phyloP scores from a whole-genome alignment of 1,284 basidiomycete species.

The Melanopsichium pennsylvanicum region DNA sequence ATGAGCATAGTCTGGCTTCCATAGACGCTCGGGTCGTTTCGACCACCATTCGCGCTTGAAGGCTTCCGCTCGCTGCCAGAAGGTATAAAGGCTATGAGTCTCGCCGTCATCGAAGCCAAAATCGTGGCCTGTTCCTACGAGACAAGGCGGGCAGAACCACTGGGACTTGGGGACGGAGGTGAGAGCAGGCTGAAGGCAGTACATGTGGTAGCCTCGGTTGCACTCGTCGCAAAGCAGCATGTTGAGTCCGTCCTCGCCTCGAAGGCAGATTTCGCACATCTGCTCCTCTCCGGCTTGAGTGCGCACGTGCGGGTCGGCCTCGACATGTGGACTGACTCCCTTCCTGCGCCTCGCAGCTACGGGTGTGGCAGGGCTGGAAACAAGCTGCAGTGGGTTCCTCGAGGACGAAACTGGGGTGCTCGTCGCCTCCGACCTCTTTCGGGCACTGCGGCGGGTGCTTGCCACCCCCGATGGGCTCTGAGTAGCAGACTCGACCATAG shows the following conservation, averaged over 20 bases:
- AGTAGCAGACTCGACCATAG: conserved; percentile 6
- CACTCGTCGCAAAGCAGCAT: conserved; percentile 97
- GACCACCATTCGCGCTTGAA: conserved; percentile 79
- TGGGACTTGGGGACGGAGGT: conserved; percentile 84
- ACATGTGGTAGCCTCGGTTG: conserved; percentile 93
- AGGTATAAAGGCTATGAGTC: conserved; percentile 89
- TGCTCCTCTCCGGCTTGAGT: conserved; percentile 33
- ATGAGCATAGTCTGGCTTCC: conserved; percentile 17
- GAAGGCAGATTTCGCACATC: conserved; percentile 71
- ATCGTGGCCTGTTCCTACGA: conserved; percentile 93
- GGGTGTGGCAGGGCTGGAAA: conserved; percentile 25
- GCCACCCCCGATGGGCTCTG: conserved; percentile 31
- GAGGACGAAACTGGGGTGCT: conserved; percentile 24
- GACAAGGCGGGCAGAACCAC: conserved; percentile 95
- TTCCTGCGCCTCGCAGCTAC: conserved; percentile 24
- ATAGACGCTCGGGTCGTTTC: conserved; percentile 40
- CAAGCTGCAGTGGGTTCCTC: conserved; percentile 17
- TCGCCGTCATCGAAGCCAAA: conserved; percentile 99
- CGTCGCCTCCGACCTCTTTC: conserved; percentile 31
- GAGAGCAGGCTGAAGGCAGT: conserved; percentile 91
- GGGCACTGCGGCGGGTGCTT: conserved; percentile 35
- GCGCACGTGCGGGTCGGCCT: conserved; percentile 13
- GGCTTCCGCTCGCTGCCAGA: conserved; percentile 86
- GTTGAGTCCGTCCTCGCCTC: conserved; percentile 83
- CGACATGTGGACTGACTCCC: conserved; percentile 31